Evolutionary conservation across 352 stramenopile genomes (phyloP).

Genomic region (Globisporangium lucens): DNA sequence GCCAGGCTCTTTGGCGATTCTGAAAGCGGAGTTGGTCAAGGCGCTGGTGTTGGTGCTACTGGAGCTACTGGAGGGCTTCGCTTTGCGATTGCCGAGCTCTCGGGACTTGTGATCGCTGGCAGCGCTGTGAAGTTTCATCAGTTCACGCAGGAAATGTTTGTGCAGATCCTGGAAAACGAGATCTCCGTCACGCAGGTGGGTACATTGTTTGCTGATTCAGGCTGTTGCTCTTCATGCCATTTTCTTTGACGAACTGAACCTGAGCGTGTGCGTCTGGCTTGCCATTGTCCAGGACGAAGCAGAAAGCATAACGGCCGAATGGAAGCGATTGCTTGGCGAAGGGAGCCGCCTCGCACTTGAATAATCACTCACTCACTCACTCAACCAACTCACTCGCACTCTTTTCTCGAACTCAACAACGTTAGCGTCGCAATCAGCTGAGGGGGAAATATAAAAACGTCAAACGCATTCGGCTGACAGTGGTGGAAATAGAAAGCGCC

Average conservation of each 20-base stretch:
- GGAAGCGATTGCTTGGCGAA: neutral
- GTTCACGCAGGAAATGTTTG: slow-evolving; percentile 39
- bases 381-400: too few species aligned
- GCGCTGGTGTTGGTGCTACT: too few species aligned
- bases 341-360: neutral
- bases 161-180: slow-evolving; percentile 37
- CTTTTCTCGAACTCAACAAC: too few species aligned
- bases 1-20: slow-evolving; percentile 3
- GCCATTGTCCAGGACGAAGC: slow-evolving; percentile 8
- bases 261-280: neutral
- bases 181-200: slow-evolving; percentile 48
- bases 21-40: neutral
- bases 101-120: slow-evolving; percentile 48
- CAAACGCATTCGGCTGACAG: neutral
- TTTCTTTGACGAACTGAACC: neutral
- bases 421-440: neutral
- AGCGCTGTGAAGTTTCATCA: slow-evolving; percentile 26
- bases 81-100: slow-evolving; percentile 59
- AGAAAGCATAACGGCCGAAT: slow-evolving; percentile 8
- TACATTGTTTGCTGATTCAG: neutral
- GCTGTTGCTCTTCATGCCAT: neutral
- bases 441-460: neutral
- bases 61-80: slow-evolving; percentile 24
- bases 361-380: too few species aligned
- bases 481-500: neutral